phyloP scores from a whole-genome alignment of 1,139 yeast genomes.

The Yamadazyma sp. region DNA sequence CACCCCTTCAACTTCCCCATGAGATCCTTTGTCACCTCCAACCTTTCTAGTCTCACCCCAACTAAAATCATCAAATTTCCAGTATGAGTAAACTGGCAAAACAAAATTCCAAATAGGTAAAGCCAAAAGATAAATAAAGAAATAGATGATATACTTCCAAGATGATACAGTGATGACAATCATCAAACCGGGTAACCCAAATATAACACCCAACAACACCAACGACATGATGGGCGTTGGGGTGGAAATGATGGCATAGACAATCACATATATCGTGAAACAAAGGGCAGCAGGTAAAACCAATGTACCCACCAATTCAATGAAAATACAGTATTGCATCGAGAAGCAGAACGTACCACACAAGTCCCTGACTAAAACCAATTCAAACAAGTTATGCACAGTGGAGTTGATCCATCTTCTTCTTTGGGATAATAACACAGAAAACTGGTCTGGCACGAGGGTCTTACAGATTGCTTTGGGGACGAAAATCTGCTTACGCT shows the following conservation, averaged over 20 bases:
- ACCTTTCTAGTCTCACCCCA: slow-evolving; percentile 98
- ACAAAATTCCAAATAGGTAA: slow-evolving; percentile 95
- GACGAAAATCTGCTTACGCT: slow-evolving; percentile 86
- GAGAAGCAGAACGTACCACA: slow-evolving; percentile 98
- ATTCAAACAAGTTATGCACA: slow-evolving; percentile 90
- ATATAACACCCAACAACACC: slow-evolving; percentile 72
- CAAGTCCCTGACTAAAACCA: slow-evolving; percentile 81
- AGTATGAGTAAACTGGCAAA: slow-evolving; percentile 82
- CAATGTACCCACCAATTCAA: slow-evolving; percentile 87
- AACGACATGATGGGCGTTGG: slow-evolving; percentile 86
- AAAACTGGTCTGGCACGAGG: slow-evolving; percentile 80
- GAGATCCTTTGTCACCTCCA: slow-evolving; percentile 63
- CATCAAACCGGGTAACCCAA: slow-evolving; percentile 87
- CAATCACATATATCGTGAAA: slow-evolving; percentile 80
- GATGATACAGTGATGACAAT: slow-evolving; percentile 89
- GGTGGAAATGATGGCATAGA: slow-evolving; percentile 69
- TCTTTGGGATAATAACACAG: slow-evolving; percentile 85
- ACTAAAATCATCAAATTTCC: slow-evolving; percentile 97
- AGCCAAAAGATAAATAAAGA: slow-evolving; percentile 75
- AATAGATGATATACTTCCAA: slow-evolving; percentile 74
- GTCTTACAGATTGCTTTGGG: slow-evolving; percentile 97
- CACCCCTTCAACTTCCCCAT: slow-evolving; percentile 71
- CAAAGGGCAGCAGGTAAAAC: slow-evolving; percentile 91
- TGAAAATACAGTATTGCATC: slow-evolving; percentile 90
- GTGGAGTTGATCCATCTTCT: slow-evolving; percentile 99